Base-by-base conservation (phyloP, 1,284 basidiomycete genomes). In the Ustilago shanxiensis region DNA sequence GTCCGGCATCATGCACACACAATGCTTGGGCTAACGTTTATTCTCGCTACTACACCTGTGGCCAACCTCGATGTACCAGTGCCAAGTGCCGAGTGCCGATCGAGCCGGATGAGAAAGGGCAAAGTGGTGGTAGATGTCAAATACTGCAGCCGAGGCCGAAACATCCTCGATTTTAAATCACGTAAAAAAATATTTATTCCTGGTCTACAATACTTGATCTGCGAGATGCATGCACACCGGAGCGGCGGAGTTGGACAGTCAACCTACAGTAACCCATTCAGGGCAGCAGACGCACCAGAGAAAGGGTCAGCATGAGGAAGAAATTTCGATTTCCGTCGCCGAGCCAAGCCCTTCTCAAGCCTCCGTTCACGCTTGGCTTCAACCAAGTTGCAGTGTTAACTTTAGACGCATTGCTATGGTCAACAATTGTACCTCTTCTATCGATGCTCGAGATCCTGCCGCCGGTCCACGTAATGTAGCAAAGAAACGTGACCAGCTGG, bases 221-320 rank as follows among this genome's bases (percentile, higher is more conserved):
- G 24, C 50, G 22, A 49, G n/a, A 51, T 65, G 62, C 62, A 65
- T 65, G 62, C 62, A 53, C 13, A 20, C 44, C 62, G 62, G 62
- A 45, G 33, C n/a, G 47, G 55, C 62, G 62, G 62, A 58, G 62
- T 65, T 65, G 33, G 60, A 55, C 59, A 60, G 35, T 39, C 37
- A 39, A 39, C 37, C 37, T 1, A n/a, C n/a, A n/a, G n/a, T n/a
- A n/a, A n/a, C n/a, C n/a, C n/a, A n/a, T n/a, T n/a, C n/a, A n/a
- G n/a, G 14, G n/a, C 24, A 20, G 37, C 44, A 24, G 7, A 31
- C 28, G 31, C 16, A 53, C 31, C 20, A 35, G 10, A 16, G 33
- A 24, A 35, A 18, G 28, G 14, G n/a, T n/a, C n/a, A n/a, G n/a
- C n/a, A n/a, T n/a, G 39, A 29, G 22, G 50, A 33, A 52, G 1